phyloP scores from a whole-genome alignment of 2,329 filamentous ascomycete genomes.

The Diaporthe citri region DNA sequence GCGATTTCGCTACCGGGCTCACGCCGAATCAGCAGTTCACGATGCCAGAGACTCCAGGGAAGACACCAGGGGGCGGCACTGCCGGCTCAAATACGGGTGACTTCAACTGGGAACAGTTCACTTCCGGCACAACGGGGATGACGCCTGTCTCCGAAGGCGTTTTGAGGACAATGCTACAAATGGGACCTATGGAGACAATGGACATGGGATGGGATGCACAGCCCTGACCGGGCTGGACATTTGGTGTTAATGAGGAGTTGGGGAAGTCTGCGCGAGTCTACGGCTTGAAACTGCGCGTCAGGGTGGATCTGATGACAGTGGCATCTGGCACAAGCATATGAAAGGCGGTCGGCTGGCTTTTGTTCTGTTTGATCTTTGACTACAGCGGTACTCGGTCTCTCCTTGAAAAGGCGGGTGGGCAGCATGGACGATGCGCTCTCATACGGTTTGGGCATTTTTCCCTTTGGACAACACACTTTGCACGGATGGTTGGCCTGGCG shows the following conservation, averaged over 20 bases:
- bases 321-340: background rate
- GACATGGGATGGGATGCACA: slow-evolving; percentile 62
- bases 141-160: slow-evolving; percentile 70
- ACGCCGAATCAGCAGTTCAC: slow-evolving; percentile 51
- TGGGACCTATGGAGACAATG: slow-evolving; percentile 73
- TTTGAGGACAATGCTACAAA: slow-evolving; percentile 68
- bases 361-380: background rate
- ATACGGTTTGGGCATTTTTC: background rate
- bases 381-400: background rate
- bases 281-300: background rate
- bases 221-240: slow-evolving; percentile 36
- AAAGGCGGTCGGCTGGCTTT: background rate
- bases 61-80: slow-evolving; percentile 41
- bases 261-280: background rate
- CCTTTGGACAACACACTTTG: background rate
- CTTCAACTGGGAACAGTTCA: slow-evolving; percentile 51
- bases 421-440: background rate
- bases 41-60: slow-evolving; percentile 53
- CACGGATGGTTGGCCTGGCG: slow-evolving; percentile 9
- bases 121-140: slow-evolving; percentile 58
- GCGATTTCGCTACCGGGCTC: slow-evolving; percentile 54
- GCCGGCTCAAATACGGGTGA: slow-evolving; percentile 40
- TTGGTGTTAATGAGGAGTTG: background rate
- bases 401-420: background rate
- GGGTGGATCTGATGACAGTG: background rate